Evolutionary conservation across 1,284 basidiomycete genomes (phyloP), one percentile per base, ranked within the genome.

Genomic region (Ustilago curta): DNA sequence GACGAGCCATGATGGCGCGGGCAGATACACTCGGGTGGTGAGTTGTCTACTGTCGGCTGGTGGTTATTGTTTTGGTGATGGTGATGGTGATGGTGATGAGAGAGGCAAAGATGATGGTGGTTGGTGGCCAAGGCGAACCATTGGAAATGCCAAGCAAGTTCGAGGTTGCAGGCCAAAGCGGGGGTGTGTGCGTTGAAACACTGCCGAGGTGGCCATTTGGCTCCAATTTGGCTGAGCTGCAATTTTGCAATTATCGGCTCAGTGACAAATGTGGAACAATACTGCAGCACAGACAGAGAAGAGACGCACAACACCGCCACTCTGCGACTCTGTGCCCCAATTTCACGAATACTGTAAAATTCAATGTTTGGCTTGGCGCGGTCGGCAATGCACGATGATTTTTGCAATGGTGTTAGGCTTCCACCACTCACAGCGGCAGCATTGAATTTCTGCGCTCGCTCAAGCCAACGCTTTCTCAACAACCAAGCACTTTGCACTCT

Each of bases 1-100:
- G 59, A 27, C 65, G 65, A 52, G 65, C 56, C 70, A 73, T 73
- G 57, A 60, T 64, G 49, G 64, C 35, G 35, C 35, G 35, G 14
- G 35, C 35, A 37, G 35, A 37, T 37, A 16, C 35, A 37, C 35
- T 14, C 56, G 53, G 53, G 48, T n/a, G 23, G 8, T 27, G 49
- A 37, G 12, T 37, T 12, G 2, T 27, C 11, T 31, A 7, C 8
- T 25, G 16, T 37, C 35, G 14, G 37, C 19, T 31, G 14, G 18
- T 25, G 9, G 29, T 48, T 19, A 9, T 11, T 29, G 29, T 31
- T 1, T 5, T 19, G 14, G 2, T n/a, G n/a, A 16, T 1, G 27
- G 27, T 35, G 27, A 48, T n/a, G n/a, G n/a, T 16, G 44, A 1
- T 45, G 44, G 12, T 18, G 44, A 29, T 11, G 43, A 27, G 9